These are phyloP conservation scores for Mycena kentingensis DNA, from an alignment of 768 basidiomycete species.

Conservation along the genomic window DNA sequence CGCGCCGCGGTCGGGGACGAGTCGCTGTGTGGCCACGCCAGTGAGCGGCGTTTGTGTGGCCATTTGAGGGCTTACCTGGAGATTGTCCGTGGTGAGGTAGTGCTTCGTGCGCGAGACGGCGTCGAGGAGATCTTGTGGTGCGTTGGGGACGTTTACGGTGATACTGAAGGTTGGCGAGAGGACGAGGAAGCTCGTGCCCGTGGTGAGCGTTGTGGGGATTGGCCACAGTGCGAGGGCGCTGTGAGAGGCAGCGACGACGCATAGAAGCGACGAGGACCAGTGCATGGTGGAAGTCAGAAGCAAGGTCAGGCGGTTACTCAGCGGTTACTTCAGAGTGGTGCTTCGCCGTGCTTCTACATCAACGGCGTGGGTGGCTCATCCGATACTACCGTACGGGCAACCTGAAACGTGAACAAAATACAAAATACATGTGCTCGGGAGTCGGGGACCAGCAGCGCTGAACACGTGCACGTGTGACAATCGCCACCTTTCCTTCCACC, in stretches of 20 bases:
- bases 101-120: constrained; percentile 53
- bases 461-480: too few species aligned
- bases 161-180: constrained; percentile 57
- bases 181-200: constrained; percentile 44
- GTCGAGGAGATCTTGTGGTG: constrained; percentile 59
- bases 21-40: too few species aligned
- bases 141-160: constrained; percentile 39
- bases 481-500: too few species aligned
- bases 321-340: not conserved
- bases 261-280: not conserved
- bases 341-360: not conserved
- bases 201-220: constrained; percentile 47
- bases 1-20: constrained; percentile 60
- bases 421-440: too few species aligned
- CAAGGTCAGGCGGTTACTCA: not conserved
- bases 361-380: too few species aligned
- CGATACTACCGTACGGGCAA: too few species aligned
- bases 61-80: constrained; percentile 31
- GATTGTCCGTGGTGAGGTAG: constrained; percentile 53
- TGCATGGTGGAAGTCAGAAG: not conserved
- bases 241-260: constrained; percentile 18
- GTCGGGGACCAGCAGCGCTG: too few species aligned
- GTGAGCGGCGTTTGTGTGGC: not conserved
- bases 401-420: too few species aligned
- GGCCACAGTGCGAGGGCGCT: constrained; percentile 44